A percentile compares a stretch with the other conserved stretches of the same genome.
phyloP scores from a whole-genome alignment of 2,329 filamentous ascomycete species.

The Stachybotrys echinatus region DNA sequence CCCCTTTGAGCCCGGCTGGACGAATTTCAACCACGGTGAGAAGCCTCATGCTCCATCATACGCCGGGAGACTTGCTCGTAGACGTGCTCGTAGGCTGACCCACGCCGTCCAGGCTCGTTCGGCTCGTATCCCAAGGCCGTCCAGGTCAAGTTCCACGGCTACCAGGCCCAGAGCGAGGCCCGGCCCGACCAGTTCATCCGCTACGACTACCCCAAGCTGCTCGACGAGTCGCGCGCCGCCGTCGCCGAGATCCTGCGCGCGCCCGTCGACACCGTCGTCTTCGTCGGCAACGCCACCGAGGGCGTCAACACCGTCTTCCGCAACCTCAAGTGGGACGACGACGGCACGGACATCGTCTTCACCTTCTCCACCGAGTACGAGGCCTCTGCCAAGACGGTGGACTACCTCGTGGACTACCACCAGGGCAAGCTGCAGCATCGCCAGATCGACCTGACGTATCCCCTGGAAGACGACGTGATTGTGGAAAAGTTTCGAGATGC shows the following conservation, averaged over 20 bases:
- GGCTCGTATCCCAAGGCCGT: conserved; percentile 67
- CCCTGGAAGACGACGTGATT: conserved; percentile 64
- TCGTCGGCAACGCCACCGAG: conserved; percentile 76
- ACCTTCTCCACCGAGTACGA: conserved; percentile 78
- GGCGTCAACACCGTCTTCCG: conserved; percentile 76
- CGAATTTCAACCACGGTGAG: conserved; percentile 74
- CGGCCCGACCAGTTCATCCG: conserved; percentile 73
- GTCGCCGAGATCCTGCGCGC: conserved; percentile 63
- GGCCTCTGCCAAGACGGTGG: conserved; percentile 67
- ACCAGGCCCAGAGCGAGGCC: conserved; percentile 62
- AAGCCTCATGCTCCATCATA: neutral
- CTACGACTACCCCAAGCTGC: conserved; percentile 55
- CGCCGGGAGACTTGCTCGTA: neutral
- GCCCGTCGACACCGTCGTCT: conserved; percentile 61
- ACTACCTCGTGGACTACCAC: conserved; percentile 65
- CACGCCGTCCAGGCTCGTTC: conserved; percentile 58
- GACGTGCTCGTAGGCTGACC: neutral
- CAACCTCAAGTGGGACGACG: conserved; percentile 61
- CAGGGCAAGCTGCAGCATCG: conserved; percentile 35
- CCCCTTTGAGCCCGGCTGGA: conserved; percentile 60
- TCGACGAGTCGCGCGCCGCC: conserved; percentile 64
- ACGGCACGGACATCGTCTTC: conserved; percentile 72
- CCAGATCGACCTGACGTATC: conserved; percentile 61
- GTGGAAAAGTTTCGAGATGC: conserved; percentile 54
- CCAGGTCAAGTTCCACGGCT: conserved; percentile 52